Evolutionary conservation across 306 rosid genomes (phyloP), one percentile per base, ranked within the genome.

Genomic region (Vachellia collinsii): DNA sequence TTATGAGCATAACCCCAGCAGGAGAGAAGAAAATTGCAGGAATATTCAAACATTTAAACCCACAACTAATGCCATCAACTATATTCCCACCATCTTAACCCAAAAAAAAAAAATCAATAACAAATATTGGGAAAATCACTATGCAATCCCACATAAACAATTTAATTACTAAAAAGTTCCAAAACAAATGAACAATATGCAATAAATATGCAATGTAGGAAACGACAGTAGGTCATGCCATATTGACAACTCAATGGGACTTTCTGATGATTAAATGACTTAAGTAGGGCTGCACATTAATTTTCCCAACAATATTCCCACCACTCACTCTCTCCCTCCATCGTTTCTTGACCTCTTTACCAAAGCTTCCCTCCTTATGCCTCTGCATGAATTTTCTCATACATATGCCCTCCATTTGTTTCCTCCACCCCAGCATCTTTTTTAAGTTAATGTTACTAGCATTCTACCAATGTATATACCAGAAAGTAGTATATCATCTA

Each of bases 401-500:
- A 65, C 1, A 63, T 42, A 44, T 46, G 59, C 54, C 66, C 22
- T 19, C 79, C 61, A 48, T 47, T 47, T 63, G 1, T 68, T 7
- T 11, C 11, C 51, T 56, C 74, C 39, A 63, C 3, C 44, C 25
- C 9, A 22, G 51, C 39, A 17, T 69, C 37, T n/a, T 56, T 67
- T 41, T 48, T 67, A 68, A 53, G 65, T 20, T 22, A 51, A 61
- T 43, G 43, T 48, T 78, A 46, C 13, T 9, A 82, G 23, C 29
- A 53, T 80, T 72, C 67, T 65, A 62, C 54, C 62, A 74, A 64
- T 72, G 72, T 83, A 73, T 34, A 50, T 72, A 11, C 66, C 83
- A 23, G 56, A 68, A 5, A 81, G 79, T 42, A 48, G 68, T n/a
- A n/a, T 77, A 83, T 69, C 38, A 71, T 66, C 87, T 90, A 93